These are phyloP conservation scores for Colletotrichum tofieldiae DNA, from an alignment of 2,329 filamentous ascomycete species.

Conservation along the genomic window DNA sequence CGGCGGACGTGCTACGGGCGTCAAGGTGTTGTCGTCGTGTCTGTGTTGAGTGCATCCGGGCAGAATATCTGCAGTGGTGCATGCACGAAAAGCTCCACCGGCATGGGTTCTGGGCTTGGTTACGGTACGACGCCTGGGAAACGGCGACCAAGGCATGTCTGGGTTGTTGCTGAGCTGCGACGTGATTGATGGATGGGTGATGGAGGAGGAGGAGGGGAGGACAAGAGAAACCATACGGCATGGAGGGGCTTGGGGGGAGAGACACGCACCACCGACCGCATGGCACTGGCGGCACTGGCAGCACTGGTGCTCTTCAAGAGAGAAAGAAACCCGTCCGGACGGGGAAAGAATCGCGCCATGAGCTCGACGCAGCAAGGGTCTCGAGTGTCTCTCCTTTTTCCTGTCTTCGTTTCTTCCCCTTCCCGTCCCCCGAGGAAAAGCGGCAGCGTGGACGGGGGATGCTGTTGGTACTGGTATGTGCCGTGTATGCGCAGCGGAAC, in stretches of 20 bases:
- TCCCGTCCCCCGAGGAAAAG: neutral
- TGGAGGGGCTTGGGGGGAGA: neutral
- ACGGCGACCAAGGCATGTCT: neutral
- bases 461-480: neutral
- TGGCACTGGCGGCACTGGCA: constrained; percentile 23
- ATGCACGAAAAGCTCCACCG: constrained; percentile 23
- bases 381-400: constrained; percentile 18
- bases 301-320: constrained; percentile 5
- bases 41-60: constrained; percentile 23
- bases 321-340: neutral
- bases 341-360: neutral
- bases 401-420: no score
- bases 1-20: constrained; percentile 21
- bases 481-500: neutral
- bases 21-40: constrained; percentile 21
- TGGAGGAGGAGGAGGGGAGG: neutral
- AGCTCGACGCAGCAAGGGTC: constrained; percentile 36
- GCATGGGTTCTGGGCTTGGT: neutral
- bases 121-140: constrained; percentile 1
- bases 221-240: neutral
- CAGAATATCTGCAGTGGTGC: constrained; percentile 26
- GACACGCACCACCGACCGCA: constrained; percentile 19
- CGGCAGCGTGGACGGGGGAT: neutral
- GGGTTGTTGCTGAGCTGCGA: neutral
- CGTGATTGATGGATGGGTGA: neutral